Evolutionary conservation across 2,329 filamentous ascomycete species (phyloP), one percentile per base, ranked within the genome.

Genomic region (Leptographium lundbergii): DNA sequence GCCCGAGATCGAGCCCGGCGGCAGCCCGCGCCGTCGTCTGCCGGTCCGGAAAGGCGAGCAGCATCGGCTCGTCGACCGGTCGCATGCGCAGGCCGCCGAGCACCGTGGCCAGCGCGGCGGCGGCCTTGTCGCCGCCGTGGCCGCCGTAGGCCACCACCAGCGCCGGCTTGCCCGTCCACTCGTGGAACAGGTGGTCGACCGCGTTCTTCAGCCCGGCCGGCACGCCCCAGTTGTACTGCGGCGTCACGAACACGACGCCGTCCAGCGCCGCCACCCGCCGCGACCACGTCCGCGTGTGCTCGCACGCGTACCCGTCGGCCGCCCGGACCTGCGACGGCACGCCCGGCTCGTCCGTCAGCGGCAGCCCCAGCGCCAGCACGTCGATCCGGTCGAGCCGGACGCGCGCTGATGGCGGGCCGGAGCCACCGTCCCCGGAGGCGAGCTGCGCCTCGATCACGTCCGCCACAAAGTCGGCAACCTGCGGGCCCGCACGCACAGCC

Each of bases 191-290:
- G 62, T 76, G 78, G 62, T 80, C 78, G 54, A 81, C 72, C 10
- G 77, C 77, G 62, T 78, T 80, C 68, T 80, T 81, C 24, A 78
- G 64, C 19, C 70, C 72, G 0, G 73, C 76, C 0, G 77, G 74
- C 22, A 76, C 69, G 9, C 75, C 73, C 69, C 71, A 76, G 66
- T 80, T 79, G 64, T 78, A 78, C 65, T 73, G 69, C 19, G 70
- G 67, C 24, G 69, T 67, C 47, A 67, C 64, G 57, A 67, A 63
- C 24, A 67, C 64, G 57, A 72, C 73, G 42, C 61, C 71, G 58
- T 71, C 67, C 42, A 69, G 67, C 19, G 65, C 58, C 1, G 64
- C 51, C 36, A 74, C 66, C 48, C 64, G 64, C 1, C 63, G 64
- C 25, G 67, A 68, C 71, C 73, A 74, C n/a, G 62, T 62, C 22